Percentiles rank a stretch among this genome's conserved stretches.
These are phyloP conservation scores for Umbilicus rupestris DNA, from an alignment of 164 flowering plant species.

Conservation along the genomic window DNA sequence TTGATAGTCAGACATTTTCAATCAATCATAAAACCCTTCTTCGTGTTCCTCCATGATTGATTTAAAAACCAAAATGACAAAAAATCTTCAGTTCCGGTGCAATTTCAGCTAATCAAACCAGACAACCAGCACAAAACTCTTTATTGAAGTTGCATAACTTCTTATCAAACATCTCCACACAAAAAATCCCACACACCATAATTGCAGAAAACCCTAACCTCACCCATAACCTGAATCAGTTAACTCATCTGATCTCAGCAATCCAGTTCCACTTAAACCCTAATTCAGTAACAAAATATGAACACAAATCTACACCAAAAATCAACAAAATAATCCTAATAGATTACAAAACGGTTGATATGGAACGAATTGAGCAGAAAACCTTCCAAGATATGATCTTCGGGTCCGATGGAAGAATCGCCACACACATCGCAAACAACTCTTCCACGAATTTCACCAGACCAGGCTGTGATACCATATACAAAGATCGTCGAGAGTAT, in stretches of 20 bases:
- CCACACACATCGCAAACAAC: constrained; percentile 95
- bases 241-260: background rate
- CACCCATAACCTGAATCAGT: no score
- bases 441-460: constrained; percentile 89
- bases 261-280: background rate
- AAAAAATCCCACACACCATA: no score
- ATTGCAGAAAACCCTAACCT: no score
- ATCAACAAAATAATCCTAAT: background rate
- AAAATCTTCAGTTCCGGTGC: no score
- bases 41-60: no score
- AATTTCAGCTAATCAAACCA: no score
- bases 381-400: constrained; percentile 91
- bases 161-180: no score
- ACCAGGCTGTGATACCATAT: constrained; percentile 49
- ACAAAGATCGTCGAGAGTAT: constrained; percentile 16
- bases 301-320: background rate
- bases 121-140: no score
- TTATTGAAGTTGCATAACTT: no score
- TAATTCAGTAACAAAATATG: background rate
- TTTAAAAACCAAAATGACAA: no score
- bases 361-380: background rate
- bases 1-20: no score
- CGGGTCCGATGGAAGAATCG: constrained; percentile 86
- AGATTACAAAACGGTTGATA: background rate
- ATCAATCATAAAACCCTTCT: no score